Evolutionary conservation across 2,329 filamentous ascomycete genomes (phyloP), one percentile per base, ranked within the genome.

Genomic region (Penicillium sp.): DNA sequence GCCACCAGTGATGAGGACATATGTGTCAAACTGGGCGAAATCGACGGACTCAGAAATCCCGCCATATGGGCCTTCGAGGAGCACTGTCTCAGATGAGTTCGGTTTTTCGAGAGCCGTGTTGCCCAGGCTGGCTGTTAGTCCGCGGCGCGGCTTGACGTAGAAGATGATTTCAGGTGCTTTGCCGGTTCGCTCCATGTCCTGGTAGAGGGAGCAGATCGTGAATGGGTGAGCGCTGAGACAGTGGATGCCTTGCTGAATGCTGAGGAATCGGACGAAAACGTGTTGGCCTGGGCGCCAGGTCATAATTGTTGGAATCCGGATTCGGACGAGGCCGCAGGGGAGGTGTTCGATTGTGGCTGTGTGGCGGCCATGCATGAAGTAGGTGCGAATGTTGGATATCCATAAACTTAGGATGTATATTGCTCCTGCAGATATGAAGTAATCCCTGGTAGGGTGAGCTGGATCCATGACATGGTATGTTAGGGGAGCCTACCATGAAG

Each of bases 1-100:
- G 0, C 80, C 79, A 15, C 80, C 78, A 0, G 75, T 64, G 21
- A 60, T 50, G 2, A n/a, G n/a, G n/a, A n/a, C n/a, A n/a, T n/a
- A n/a, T n/a, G n/a, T n/a, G n/a, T n/a, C n/a, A n/a, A n/a, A n/a
- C n/a, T n/a, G n/a, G n/a, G n/a, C n/a, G n/a, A n/a, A n/a, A n/a
- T n/a, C n/a, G n/a, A n/a, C n/a, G n/a, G n/a, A n/a, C n/a, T n/a
- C n/a, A n/a, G n/a, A n/a, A n/a, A n/a, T n/a, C n/a, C 78, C 78
- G 1, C 79, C 77, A 50, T 81, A 82, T 0, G 79, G 79, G 0
- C 79, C 79, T 38, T 82, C 79, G n/a, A n/a, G n/a, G n/a, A n/a
- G n/a, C n/a, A n/a, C n/a, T n/a, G n/a, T n/a, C n/a, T n/a, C n/a
- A n/a, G n/a, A n/a, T n/a, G n/a, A n/a, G n/a, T n/a, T n/a, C n/a